Evolutionary conservation across 169 alveolate species (phyloP), one percentile per base, ranked within the genome.

Genomic region (Plasmodium vinckei): DNA sequence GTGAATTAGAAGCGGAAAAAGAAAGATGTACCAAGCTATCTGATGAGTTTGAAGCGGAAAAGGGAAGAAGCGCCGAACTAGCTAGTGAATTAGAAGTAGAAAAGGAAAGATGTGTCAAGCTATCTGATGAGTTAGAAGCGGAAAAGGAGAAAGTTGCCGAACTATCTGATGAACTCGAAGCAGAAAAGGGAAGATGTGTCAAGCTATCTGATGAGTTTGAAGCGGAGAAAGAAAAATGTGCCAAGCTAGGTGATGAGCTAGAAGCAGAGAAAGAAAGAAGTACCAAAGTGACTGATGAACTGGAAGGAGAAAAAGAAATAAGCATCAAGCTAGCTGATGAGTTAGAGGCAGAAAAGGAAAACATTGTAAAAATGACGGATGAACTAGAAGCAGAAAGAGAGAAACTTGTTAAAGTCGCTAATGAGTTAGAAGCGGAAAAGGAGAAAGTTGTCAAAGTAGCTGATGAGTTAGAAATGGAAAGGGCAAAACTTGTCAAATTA

Each of bases 381-480:
- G 47, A 25, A 9, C 9, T 61, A 27, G 70, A 61, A 25, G 7
- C 12, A 2, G 51, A 61, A 61, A 42, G 23, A 19, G 51, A 61
- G 23, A 25, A 1, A 25, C 27, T 0, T 61, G 53, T 2, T 0
- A 27, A 17, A 3, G 1, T 61, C 0, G 13, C 9, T 6, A 4
- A 12, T 9, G 71, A 61, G 0, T 9, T 61, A 27, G 71, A 61
- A 21, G 9, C 12, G 0, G 71, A 61, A 61, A 61, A 10, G 1
- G 71, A 25, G 21, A 61, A 3, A 17, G 1, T 5, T 10, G 53
- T 2, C 0, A 61, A 73, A 54, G 7, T 68, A n/a, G 60, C 6
- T 44, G 44, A 59, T 7, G 21, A 72, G 33, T 56, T 67, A 10
- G 94, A 68, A 6, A 12, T 21, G 27, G 72, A 46, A 25, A 87